phyloP scores from a whole-genome alignment of 495 filamentous ascomycete species.

The Aspergillus wentii region DNA sequence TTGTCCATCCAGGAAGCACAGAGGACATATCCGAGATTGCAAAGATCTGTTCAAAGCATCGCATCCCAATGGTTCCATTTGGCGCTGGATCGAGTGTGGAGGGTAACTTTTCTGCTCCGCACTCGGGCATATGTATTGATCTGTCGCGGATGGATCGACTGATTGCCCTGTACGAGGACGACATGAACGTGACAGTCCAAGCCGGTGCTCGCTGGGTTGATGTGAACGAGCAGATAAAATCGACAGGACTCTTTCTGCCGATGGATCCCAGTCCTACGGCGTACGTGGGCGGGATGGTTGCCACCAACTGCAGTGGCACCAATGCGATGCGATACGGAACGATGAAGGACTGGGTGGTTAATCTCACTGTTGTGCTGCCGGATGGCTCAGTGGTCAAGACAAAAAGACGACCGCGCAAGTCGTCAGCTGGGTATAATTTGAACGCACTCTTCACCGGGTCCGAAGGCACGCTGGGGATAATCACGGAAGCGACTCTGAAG shows the following conservation, averaged over 20 bases:
- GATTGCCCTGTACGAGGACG: slow-evolving; percentile 64
- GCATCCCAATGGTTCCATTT: slow-evolving; percentile 71
- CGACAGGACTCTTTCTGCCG: slow-evolving; percentile 73
- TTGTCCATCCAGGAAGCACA: slow-evolving; percentile 66
- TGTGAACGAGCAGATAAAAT: slow-evolving; percentile 65
- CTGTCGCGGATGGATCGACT: slow-evolving; percentile 78
- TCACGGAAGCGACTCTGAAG: slow-evolving; percentile 76
- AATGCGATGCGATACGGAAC: slow-evolving; percentile 85
- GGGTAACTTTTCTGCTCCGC: slow-evolving; percentile 73
- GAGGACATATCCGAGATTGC: slow-evolving; percentile 68
- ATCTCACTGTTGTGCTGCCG: slow-evolving; percentile 76
- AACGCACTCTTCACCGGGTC: slow-evolving; percentile 74
- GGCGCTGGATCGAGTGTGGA: slow-evolving; percentile 76
- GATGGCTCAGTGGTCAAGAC: slow-evolving; percentile 87
- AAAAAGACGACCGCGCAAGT: slow-evolving; percentile 47
- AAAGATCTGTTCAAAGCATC: slow-evolving; percentile 67
- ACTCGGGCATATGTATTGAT: slow-evolving; percentile 75
- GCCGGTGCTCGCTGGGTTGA: slow-evolving; percentile 74
- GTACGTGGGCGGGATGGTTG: slow-evolving; percentile 85
- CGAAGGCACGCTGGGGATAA: slow-evolving; percentile 77
- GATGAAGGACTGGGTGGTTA: slow-evolving; percentile 87
- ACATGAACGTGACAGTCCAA: slow-evolving; percentile 82
- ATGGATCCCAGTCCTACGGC: slow-evolving; percentile 61
- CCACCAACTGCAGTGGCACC: slow-evolving; percentile 79
- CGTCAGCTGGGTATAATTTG: slow-evolving; percentile 76